phyloP scores from a whole-genome alignment of 192 early-diverging fungal species.

The Neocallimastix lanati region DNA sequence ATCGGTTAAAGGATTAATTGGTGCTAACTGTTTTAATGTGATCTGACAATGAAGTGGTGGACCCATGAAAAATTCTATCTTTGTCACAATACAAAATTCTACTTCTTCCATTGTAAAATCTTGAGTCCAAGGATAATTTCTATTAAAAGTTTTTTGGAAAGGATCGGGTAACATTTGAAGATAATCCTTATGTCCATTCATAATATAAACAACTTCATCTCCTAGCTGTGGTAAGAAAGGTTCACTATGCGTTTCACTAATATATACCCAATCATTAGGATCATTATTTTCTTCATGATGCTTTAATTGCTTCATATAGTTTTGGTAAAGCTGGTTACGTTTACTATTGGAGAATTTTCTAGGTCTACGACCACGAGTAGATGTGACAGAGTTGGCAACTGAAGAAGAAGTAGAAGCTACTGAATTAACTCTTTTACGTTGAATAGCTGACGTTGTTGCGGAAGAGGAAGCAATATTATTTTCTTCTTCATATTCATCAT shows the following conservation, averaged over 20 bases:
- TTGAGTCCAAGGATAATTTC: neutral
- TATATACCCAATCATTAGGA: neutral
- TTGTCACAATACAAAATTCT: neutral
- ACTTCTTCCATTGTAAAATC: neutral
- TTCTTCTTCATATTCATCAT: neutral
- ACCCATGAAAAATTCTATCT: neutral
- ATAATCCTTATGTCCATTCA: slow-evolving; percentile 38
- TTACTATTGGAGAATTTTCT: neutral
- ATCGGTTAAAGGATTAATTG: neutral
- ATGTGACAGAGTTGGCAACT: no score
- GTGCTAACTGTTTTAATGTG: neutral
- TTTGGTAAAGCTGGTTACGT: neutral
- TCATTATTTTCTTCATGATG: neutral
- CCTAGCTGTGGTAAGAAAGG: slow-evolving; percentile 46
- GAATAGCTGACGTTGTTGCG: no score
- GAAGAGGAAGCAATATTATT: no score
- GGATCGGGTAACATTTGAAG: slow-evolving; percentile 12
- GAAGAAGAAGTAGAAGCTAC: neutral
- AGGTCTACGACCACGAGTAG: neutral
- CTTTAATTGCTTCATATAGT: neutral
- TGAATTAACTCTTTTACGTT: neutral
- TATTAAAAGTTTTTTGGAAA: neutral
- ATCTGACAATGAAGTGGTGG: neutral
- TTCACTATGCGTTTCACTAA: neutral
- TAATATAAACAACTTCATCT: slow-evolving; percentile 31